Base-by-base conservation (phyloP, 257 asterid species). In the Anisodus tanguticus region DNA sequence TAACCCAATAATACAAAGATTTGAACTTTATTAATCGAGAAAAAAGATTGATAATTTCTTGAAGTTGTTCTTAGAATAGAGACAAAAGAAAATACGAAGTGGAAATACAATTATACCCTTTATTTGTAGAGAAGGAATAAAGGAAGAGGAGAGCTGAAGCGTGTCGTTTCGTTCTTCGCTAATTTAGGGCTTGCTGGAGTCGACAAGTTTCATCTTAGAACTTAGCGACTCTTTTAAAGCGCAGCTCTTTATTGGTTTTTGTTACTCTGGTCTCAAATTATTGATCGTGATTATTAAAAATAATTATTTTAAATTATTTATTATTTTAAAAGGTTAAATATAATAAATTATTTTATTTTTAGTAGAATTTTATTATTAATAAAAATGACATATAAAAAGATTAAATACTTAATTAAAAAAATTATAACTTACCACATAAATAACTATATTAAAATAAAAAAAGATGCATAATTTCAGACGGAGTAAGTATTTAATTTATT, bases 81-180 rank as follows among this genome's bases (percentile, higher is more conserved):
- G 83, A 54, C 19, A 57, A 11, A 7, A 39, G 2, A 47, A 17
- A 8, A 58, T 13, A 7, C 5, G 3, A 53, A 12, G 49, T 13
- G 69, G 26, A 49, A n/a, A 63, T 68, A 26, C 53, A 22, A 8
- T 80, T 81, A 83, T 89, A 93, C 91, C 96, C 93, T 87, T 82
- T 22, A 10, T 85, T 64, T 9, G 78, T 66, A 82, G 76, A 47
- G 83, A 31, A 39, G 62, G 43, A 78, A 10, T 9, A 70, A 0
- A 17, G 5, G 13, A 3, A 68, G 41, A 19, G 80, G 86, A 63
- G 86, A 83, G 90, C 90, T 87, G 81, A 81, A 80, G 91, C 92
- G 98, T 92, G 98, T 90, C 97, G 95, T 84, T 87, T 89, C 93
- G 93, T 94, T 89, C 92, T 89, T 89, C 95, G 90, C 91, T 90